A percentile compares a stretch with the other conserved stretches of the same genome.
phyloP scores from a whole-genome alignment of 805 yeast species.

The Myxozyma melibiosi region DNA sequence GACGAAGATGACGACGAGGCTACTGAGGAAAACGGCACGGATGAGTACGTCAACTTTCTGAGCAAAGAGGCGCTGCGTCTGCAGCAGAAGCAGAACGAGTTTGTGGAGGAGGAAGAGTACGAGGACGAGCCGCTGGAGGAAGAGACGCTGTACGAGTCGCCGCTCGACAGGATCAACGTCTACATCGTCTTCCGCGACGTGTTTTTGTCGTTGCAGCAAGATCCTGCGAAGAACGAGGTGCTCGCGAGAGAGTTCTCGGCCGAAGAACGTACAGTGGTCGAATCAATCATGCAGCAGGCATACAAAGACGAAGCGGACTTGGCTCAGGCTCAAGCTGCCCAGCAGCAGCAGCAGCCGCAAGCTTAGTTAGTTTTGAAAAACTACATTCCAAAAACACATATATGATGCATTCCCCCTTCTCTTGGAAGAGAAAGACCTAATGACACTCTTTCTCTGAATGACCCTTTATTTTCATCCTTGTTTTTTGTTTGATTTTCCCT shows the following conservation, averaged over 20 bases:
- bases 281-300: constrained; percentile 25
- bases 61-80: constrained; percentile 23
- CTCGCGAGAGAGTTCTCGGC: constrained; percentile 16
- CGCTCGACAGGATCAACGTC: constrained; percentile 75
- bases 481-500: too few relatives aligned
- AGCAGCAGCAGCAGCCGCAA: constrained; percentile 3
- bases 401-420: too few relatives aligned
- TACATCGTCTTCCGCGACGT: constrained; percentile 65
- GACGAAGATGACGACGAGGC: constrained; percentile 41
- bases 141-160: constrained; percentile 76
- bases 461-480: too few relatives aligned
- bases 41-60: constrained; percentile 33
- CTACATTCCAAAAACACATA: too few relatives aligned
- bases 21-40: constrained; percentile 39
- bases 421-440: too few relatives aligned
- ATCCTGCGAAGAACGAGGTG: constrained; percentile 16
- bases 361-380: background rate
- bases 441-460: too few relatives aligned
- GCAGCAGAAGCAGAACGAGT: background rate
- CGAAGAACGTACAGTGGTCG: constrained; percentile 18
- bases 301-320: constrained; percentile 22
- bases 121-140: constrained; percentile 58
- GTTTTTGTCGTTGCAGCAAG: constrained; percentile 39
- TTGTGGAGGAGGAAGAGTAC: constrained; percentile 32
- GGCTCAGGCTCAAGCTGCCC: constrained; percentile 1